phyloP scores from a whole-genome alignment of 2,329 filamentous ascomycete genomes.

The Ilyonectria robusta region DNA sequence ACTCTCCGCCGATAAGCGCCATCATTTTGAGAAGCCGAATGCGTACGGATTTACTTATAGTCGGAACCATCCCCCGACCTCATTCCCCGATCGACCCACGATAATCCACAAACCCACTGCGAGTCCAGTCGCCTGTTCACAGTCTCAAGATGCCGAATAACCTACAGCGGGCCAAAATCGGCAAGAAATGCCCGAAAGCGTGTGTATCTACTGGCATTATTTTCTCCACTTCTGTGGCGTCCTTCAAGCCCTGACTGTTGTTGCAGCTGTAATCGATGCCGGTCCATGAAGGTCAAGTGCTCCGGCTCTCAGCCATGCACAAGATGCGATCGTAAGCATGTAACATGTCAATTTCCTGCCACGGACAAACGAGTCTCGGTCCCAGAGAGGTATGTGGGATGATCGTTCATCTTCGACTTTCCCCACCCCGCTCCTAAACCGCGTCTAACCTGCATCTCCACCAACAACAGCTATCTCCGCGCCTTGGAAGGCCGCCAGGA shows the following conservation, averaged over 20 bases:
- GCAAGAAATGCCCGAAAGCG: conserved; percentile 46
- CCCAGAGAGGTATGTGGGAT: conserved; percentile 39
- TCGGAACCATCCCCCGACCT: conserved; percentile 45
- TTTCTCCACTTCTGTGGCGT: neutral
- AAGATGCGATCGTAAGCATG: conserved; percentile 44
- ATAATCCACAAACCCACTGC: neutral
- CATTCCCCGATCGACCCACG: conserved; percentile 2
- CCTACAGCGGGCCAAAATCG: conserved; percentile 30
- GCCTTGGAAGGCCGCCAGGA: conserved; percentile 41
- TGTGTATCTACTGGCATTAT: conserved; percentile 16
- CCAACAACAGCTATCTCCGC: conserved; percentile 38
- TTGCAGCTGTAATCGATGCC: conserved; percentile 44
- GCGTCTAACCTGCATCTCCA: neutral
- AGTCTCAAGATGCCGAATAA: conserved; percentile 34
- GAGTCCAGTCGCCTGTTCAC: neutral
- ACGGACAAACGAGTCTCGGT: conserved; percentile 45
- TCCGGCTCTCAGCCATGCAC: conserved; percentile 44
- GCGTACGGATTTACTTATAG: conserved; percentile 30
- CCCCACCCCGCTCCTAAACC: neutral
- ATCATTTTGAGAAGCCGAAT: conserved; percentile 33
- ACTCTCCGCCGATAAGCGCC: conserved; percentile 14
- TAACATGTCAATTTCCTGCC: conserved; percentile 41
- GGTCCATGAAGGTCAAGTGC: conserved; percentile 48
- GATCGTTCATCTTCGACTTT: neutral
- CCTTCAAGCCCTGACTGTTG: conserved; percentile 3